These are phyloP conservation scores for Eucalyptus caleyi DNA, from an alignment of 345 rosid species.

Conservation along the genomic window DNA sequence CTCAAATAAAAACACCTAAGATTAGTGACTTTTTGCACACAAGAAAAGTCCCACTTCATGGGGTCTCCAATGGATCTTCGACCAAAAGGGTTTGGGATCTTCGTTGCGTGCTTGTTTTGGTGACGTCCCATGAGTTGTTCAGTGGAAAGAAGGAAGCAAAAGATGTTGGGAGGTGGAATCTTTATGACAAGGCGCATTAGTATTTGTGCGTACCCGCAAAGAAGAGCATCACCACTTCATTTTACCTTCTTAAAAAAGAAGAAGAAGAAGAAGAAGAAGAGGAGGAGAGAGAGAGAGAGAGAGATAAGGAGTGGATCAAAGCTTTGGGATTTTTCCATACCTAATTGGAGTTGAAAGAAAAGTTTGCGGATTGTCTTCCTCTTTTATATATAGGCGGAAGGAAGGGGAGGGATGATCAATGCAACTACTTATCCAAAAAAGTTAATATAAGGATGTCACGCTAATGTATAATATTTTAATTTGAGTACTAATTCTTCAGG, in stretches of 20 bases:
- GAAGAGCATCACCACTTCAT: not conserved
- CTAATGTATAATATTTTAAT: not conserved
- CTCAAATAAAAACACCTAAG: not conserved
- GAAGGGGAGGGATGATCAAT: not conserved
- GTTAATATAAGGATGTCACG: not conserved
- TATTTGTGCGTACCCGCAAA: not conserved
- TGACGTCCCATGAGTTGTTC: not conserved
- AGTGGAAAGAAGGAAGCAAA: not conserved
- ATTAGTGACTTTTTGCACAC: not conserved
- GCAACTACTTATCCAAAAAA: not conserved
- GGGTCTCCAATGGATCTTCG: not conserved
- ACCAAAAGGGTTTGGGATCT: not conserved
- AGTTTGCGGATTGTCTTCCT: not conserved
- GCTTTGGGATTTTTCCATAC: not conserved
- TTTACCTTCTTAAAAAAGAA: not conserved
- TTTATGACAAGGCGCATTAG: not conserved
- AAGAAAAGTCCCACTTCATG: not conserved
- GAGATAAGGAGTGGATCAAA: not conserved
- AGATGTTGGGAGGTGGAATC: not conserved
- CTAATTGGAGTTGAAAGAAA: not conserved
- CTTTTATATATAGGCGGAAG: not conserved
- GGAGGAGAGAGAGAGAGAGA: not conserved
- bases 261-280: rapidly evolving
- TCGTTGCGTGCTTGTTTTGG: not conserved
- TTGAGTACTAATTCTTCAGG: no score